phyloP scores from a whole-genome alignment of 163 green algal genomes.

The Prototheca wickerhamii region DNA sequence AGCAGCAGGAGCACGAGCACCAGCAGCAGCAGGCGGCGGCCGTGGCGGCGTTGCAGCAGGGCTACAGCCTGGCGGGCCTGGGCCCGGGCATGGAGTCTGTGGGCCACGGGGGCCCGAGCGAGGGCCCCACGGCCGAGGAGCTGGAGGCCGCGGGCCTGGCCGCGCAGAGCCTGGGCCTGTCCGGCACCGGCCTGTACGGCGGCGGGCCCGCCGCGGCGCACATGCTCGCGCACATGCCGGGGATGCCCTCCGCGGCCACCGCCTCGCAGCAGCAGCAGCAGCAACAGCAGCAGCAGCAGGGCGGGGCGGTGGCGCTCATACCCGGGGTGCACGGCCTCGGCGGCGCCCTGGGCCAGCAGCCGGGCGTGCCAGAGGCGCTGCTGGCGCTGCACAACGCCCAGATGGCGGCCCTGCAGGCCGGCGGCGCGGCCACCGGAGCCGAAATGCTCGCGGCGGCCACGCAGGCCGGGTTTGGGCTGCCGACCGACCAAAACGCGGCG shows the following conservation, averaged over 20 bases:
- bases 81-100: not conserved
- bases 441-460: not conserved
- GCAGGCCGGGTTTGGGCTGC: not conserved
- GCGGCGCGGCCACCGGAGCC: not conserved
- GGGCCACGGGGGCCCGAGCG: not conserved
- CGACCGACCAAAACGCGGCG: not conserved
- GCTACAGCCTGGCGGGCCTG: not conserved
- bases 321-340: no score
- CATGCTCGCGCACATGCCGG: not conserved
- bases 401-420: not conserved
- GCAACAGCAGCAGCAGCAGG: no score
- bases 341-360: not conserved
- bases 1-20: not conserved
- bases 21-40: not conserved
- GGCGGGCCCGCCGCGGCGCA: not conserved
- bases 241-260: not conserved
- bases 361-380: not conserved
- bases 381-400: not conserved
- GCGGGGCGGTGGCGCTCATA: no score
- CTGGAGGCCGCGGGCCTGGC: not conserved
- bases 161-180: not conserved
- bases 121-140: not conserved
- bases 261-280: no score
- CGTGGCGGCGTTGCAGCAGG: not conserved
- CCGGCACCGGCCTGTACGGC: not conserved